Evolutionary conservation across 768 basidiomycete genomes (phyloP).

Genomic region (Lactarius hatsudake): DNA sequence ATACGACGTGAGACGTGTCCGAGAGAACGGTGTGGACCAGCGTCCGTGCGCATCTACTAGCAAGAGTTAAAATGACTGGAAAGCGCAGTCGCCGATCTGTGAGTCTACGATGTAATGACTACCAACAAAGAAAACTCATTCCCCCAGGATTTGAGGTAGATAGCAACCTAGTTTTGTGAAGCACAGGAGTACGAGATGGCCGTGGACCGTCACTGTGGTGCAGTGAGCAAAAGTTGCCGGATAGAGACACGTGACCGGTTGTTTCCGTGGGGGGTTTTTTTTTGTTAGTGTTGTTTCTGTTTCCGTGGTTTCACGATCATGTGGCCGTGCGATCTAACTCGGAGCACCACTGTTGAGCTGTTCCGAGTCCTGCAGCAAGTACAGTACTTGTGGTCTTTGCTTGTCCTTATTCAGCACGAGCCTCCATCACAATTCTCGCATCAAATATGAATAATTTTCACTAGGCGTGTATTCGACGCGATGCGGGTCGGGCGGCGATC

Average conservation of each 20-base stretch:
- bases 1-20: neutral
- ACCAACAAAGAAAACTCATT: neutral
- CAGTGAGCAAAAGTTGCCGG: neutral
- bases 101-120: neutral
- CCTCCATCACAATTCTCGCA: neutral
- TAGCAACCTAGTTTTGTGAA: neutral
- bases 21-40: neutral
- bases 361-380: neutral
- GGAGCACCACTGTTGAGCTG: neutral
- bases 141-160: neutral
- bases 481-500: neutral
- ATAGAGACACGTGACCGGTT: neutral
- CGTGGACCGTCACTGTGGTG: too few species aligned
- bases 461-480: neutral
- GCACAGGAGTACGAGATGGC: neutral
- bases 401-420: neutral
- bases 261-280: too few species aligned
- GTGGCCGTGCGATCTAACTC: neutral
- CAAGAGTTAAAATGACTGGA: neutral
- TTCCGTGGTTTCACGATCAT: neutral
- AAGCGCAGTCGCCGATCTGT: neutral
- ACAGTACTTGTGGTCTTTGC: too few species aligned
- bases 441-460: neutral
- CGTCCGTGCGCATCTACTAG: neutral
- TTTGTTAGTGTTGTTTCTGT: too few species aligned